These are phyloP conservation scores for Arbutus unedo DNA, from an alignment of 148 eudicot species.

Conservation along the genomic window DNA sequence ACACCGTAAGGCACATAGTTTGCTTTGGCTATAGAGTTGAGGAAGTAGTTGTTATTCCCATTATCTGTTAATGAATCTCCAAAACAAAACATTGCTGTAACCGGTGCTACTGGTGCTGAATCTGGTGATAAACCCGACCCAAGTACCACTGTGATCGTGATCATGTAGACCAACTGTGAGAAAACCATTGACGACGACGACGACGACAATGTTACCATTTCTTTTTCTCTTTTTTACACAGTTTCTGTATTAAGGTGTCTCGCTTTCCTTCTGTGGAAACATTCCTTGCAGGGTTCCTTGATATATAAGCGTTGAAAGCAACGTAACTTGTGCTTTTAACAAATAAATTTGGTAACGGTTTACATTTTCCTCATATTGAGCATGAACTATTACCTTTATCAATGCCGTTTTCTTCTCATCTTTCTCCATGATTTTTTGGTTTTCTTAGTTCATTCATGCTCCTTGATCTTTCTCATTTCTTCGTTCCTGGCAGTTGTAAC, in stretches of 20 bases:
- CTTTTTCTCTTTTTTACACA: background rate
- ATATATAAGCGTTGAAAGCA: background rate
- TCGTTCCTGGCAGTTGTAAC: background rate
- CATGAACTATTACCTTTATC: background rate
- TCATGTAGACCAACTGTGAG: background rate
- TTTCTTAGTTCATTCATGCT: background rate
- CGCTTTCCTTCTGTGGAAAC: background rate
- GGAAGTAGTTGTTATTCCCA: slow-evolving; percentile 66
- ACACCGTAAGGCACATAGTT: slow-evolving; percentile 71
- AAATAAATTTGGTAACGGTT: background rate
- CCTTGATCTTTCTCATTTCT: background rate
- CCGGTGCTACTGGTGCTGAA: slow-evolving; percentile 16
- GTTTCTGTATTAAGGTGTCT: background rate
- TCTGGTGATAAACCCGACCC: background rate
- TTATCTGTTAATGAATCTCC: slow-evolving; percentile 71
- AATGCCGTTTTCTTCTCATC: background rate
- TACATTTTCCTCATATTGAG: background rate
- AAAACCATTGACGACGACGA: too few relatives aligned
- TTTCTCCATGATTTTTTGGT: background rate
- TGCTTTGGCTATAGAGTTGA: slow-evolving; percentile 59
- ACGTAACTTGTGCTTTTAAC: background rate
- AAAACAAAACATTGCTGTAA: slow-evolving; percentile 66
- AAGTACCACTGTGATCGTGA: background rate
- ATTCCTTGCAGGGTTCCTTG: background rate
- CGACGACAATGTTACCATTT: background rate